Conservation (phyloP, 768 basidiomycete genomes). For the Tricholoma terreum region DNA sequence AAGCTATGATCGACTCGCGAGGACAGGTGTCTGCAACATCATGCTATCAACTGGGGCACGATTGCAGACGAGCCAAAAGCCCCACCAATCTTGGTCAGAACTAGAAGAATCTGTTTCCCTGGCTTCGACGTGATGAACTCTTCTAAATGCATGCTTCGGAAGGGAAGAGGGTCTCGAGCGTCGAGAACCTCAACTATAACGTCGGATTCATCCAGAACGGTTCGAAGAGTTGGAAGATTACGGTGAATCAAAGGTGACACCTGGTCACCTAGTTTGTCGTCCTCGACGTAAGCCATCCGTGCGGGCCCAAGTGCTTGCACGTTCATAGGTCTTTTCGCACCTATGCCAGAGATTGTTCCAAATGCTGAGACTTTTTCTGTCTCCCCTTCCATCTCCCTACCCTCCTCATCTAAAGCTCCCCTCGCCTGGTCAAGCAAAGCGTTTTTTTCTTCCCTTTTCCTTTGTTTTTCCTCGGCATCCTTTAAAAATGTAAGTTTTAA, state of each 20-base stretch:
- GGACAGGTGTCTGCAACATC: slow-evolving; percentile 66
- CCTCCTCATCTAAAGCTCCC: slow-evolving; percentile 15
- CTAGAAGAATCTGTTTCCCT: slow-evolving; percentile 54
- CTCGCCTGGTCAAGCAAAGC: slow-evolving; percentile 25
- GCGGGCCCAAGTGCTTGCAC: slow-evolving; percentile 31
- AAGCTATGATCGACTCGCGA: slow-evolving; percentile 67
- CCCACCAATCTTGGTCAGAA: slow-evolving; percentile 88
- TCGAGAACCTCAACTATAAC: slow-evolving; percentile 81
- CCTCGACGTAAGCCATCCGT: slow-evolving; percentile 30
- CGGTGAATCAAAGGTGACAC: slow-evolving; percentile 62
- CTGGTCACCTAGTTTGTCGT: slow-evolving; percentile 44
- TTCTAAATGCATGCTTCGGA: slow-evolving; percentile 65
- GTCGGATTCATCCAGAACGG: slow-evolving; percentile 75
- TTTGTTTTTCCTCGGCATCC: slow-evolving; percentile 77
- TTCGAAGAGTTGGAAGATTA: slow-evolving; percentile 55
- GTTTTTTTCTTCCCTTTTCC: slow-evolving; percentile 63
- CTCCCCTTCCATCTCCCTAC: slow-evolving; percentile 23
- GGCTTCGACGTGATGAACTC: slow-evolving; percentile 38
- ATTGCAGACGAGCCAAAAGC: slow-evolving; percentile 12
- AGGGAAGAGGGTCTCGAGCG: slow-evolving; percentile 75
- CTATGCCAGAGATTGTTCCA: too few species aligned
- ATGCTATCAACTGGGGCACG: background rate
- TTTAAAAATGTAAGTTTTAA: slow-evolving; percentile 24
- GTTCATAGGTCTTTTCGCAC: slow-evolving; percentile 36
- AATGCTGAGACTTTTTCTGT: slow-evolving; percentile 28